Base-by-base conservation (phyloP, 164 flowering plant genomes). In the Macadamia integrifolia region DNA sequence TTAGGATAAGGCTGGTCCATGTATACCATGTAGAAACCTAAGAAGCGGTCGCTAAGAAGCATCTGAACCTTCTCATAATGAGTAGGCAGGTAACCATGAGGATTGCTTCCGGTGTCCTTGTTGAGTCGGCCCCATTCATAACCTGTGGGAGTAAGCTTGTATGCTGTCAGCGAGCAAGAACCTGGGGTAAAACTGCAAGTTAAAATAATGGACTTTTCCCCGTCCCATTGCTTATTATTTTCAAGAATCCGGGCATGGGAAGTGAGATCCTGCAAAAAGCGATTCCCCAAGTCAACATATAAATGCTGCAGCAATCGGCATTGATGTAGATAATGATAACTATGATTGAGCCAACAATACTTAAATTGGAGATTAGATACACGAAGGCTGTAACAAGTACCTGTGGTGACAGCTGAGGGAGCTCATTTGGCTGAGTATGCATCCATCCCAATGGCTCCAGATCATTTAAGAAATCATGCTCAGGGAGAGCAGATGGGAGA, bases 121-220 rank as follows among this genome's bases (percentile, higher is more conserved):
- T 95, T 89, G 68, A 81, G 82, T 30, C 94, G 93, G 3, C 99
- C 99, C 99, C 99, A 95, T 72, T 95, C 99, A 49, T 92, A 95
- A 58, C 99, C 99, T 1, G 93, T 79, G 57, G 94, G 99, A 0
- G 98, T 92, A 17, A 95, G 85, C 84, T 92, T 95, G 67, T 92
- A 92, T 6, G 99, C 94, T 72, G 99, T 95, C 62, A 95, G 72
- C 0, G 99, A 95, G 74, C 99, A 95, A 3, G 99, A 95, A 15
- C 98, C 99, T 0, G 99, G 99, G 8, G 99, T 95, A 75, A 95
- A 95, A 78, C 99, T 95, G 83, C 99, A 95, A 2, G 99, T 95
- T 76, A 95, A 77, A 43, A 95, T 80, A 55, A 95, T 92, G 76
- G 95, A 91, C 75, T 88, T 95, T 80, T 95, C 98, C 48, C 99